Evolutionary conservation across 2,329 filamentous ascomycete genomes (phyloP).

Genomic region (Pseudocercospora fijiensis): DNA sequence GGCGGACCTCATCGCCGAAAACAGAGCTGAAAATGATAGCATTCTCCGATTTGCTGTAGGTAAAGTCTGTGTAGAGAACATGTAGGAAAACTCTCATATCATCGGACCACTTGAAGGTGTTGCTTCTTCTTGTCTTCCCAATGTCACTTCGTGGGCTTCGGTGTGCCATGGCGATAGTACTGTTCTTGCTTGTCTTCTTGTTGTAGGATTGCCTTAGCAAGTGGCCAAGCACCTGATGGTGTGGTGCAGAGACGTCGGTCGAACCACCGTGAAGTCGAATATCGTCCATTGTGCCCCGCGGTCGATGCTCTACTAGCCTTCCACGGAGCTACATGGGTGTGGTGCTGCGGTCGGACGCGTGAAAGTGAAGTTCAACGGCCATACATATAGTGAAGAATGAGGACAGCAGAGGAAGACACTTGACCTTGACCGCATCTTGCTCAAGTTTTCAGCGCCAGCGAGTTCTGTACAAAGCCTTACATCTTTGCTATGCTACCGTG

Average conservation of each 20-base stretch:
- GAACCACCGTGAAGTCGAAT: not conserved
- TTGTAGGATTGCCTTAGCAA: no score
- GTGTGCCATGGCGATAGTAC: not conserved
- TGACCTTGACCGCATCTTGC: not conserved
- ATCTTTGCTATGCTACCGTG: not conserved
- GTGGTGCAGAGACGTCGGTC: no score
- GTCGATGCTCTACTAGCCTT: constrained; percentile 5
- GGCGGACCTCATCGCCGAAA: not conserved
- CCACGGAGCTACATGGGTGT: constrained; percentile 1
- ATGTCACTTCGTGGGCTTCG: not conserved
- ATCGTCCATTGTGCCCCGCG: not conserved
- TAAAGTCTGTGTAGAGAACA: not conserved
- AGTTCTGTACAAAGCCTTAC: not conserved
- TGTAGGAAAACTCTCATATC: not conserved
- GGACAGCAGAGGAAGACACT: not conserved
- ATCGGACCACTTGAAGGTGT: not conserved
- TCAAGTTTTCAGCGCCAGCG: not conserved
- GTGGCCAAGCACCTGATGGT: no score
- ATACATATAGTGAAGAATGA: not conserved
- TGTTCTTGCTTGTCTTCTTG: no score
- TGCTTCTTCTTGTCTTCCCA: not conserved
- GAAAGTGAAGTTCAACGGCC: not conserved
- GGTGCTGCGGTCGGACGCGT: not conserved
- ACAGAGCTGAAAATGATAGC: not conserved
- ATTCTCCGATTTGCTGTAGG: not conserved